Conservation (phyloP, 768 basidiomycete species). For the Amylocystis lapponica region DNA sequence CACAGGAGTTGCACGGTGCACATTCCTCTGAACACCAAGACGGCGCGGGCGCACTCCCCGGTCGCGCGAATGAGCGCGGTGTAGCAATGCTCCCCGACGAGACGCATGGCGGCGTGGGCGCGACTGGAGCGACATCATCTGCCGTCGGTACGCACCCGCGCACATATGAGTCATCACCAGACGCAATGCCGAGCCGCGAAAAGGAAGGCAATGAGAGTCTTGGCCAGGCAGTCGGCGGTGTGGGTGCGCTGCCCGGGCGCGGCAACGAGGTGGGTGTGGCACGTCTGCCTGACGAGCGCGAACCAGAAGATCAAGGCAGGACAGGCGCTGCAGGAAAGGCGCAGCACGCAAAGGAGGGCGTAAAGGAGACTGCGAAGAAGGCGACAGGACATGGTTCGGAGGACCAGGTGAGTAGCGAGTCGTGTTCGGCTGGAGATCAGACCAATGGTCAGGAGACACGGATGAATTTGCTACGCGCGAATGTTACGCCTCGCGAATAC, state of each 20-base stretch:
- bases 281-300: slow-evolving; percentile 41
- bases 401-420: slow-evolving; percentile 11
- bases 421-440: neutral
- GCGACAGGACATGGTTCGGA: slow-evolving; percentile 4
- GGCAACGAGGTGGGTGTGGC: slow-evolving; percentile 42
- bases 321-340: neutral
- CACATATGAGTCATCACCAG: neutral
- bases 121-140: neutral
- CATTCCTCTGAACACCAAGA: slow-evolving; percentile 11
- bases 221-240: slow-evolving; percentile 27
- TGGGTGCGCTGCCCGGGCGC: slow-evolving; percentile 42
- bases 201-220: slow-evolving; percentile 2
- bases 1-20: slow-evolving; percentile 10
- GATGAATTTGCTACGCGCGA: slow-evolving; percentile 13
- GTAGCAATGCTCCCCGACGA: slow-evolving; percentile 20
- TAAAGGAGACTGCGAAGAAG: slow-evolving; percentile 1
- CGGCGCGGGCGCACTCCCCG: slow-evolving; percentile 20
- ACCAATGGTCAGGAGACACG: slow-evolving; percentile 9
- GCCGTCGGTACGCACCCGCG: slow-evolving; percentile 2
- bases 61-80: slow-evolving; percentile 11
- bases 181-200: neutral
- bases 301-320: neutral
- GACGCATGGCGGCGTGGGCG: neutral
- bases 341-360: neutral
- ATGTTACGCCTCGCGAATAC: slow-evolving; percentile 15